Base-by-base conservation (phyloP, 192 early-diverging fungal species). In the Bifiguratus adelaidae region DNA sequence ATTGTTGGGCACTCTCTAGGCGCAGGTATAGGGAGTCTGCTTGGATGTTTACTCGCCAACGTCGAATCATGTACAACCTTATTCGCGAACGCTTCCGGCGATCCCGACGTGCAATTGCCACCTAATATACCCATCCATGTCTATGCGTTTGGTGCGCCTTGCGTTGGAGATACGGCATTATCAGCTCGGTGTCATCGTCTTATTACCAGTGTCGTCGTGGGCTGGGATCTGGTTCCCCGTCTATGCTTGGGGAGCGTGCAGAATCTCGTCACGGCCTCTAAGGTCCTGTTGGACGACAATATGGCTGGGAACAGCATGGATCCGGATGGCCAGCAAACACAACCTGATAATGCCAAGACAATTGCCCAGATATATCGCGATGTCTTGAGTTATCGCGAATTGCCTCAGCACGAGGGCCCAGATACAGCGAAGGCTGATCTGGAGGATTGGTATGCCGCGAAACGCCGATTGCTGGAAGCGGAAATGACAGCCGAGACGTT, bases 1-100 rank as follows among this genome's bases (percentile, higher is more conserved):
- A 37, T 74, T 40, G 57, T 70, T 13, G 71, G 71, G 3, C 71
- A 74, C 48, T 67, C 64, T 0, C 47, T 74, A n/a, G 71, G 71
- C 7, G 71, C 71, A 1, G 71, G 64, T n/a, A 62, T 74, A 41
- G 64, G 67, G 11, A 62, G 61, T 26, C 38, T 74, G 22, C 42
- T 74, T 35, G 58, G 64, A 13, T 51, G 60, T 26, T 48, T 74
- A 25, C 53, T 58, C 45, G 68, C 68, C 7, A 56, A 58, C 7
- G 68, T 64, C 4, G 65, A 49, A 2, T 64, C 64, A 2, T 53
- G 68, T 3, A 35, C 58, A 19, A 74, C 71, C 5, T n/a, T n/a
- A n/a, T n/a, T n/a, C n/a, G 62, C 68, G 2, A 40, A 54, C 19
- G 20, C 45, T 16, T 59, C 61, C 5, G 16, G 44, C 15, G n/a